Evolutionary conservation across 805 yeast species (phyloP).

Genomic region (Ogataea degrootiae): DNA sequence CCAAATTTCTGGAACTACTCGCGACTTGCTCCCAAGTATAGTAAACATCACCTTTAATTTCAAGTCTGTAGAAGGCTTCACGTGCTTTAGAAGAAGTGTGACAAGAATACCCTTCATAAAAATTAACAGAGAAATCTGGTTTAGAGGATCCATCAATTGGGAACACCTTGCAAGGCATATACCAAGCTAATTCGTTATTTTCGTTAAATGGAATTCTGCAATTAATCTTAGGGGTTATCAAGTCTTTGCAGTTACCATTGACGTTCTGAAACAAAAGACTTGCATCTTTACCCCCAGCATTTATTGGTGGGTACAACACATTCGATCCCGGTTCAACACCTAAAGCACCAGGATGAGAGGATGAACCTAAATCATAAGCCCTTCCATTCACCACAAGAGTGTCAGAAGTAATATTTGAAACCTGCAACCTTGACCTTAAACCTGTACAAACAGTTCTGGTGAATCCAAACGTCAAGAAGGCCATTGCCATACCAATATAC

Average conservation of each 20-base stretch:
- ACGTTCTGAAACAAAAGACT: constrained; percentile 86
- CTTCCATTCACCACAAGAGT: constrained; percentile 77
- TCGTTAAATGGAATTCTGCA: constrained; percentile 62
- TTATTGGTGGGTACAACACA: constrained; percentile 75
- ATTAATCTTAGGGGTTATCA: constrained; percentile 65
- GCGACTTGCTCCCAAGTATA: constrained; percentile 87
- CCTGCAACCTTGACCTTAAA: constrained; percentile 45
- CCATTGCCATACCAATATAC: constrained; percentile 71
- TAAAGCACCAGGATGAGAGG: constrained; percentile 75
- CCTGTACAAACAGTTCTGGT: constrained; percentile 73
- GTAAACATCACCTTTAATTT: constrained; percentile 67
- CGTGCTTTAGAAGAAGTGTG: constrained; percentile 76
- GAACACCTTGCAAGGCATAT: constrained; percentile 84
- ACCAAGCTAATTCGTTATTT: constrained; percentile 76
- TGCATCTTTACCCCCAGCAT: constrained; percentile 87
- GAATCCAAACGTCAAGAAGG: constrained; percentile 86
- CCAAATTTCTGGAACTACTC: constrained; percentile 65
- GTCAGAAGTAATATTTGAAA: constrained; percentile 54
- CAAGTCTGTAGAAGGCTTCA: constrained; percentile 54
- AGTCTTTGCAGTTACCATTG: constrained; percentile 80
- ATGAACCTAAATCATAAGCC: constrained; percentile 64
- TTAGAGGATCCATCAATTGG: constrained; percentile 65
- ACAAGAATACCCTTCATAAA: constrained; percentile 86
- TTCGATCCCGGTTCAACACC: constrained; percentile 71
- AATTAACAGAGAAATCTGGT: constrained; percentile 58